Conservation (phyloP, 228 moss, liverwort and hornwort species). For the Sphagnum magellanicum region DNA sequence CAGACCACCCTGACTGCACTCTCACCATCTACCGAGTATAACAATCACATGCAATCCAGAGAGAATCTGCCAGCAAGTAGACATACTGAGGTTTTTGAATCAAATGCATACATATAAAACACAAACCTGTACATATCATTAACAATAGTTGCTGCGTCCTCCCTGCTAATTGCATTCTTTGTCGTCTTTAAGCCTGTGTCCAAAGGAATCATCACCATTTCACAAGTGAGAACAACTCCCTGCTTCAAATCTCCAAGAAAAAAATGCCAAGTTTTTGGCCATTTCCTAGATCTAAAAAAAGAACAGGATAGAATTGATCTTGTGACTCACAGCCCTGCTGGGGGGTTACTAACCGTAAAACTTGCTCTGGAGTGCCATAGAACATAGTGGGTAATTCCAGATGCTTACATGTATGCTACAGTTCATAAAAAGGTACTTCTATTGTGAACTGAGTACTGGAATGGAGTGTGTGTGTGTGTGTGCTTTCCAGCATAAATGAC, state of each 20-base stretch:
- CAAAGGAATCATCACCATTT: not conserved
- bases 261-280: too few species aligned
- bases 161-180: conserved; percentile 33
- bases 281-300: not conserved
- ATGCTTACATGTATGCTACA: not conserved
- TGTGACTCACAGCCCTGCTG: not conserved
- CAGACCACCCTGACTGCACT: too few species aligned
- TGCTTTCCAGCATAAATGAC: too few species aligned
- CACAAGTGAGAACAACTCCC: too few species aligned
- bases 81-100: too few species aligned
- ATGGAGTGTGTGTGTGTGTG: too few species aligned
- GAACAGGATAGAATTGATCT: not conserved
- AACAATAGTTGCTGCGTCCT: conserved; percentile 41
- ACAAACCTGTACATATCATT: conserved; percentile 53
- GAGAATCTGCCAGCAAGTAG: too few species aligned
- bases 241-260: too few species aligned
- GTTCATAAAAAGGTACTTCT: not conserved
- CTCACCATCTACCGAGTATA: too few species aligned
- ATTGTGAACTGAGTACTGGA: too few species aligned
- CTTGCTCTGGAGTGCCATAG: not conserved
- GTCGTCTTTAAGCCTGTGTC: conserved; percentile 10
- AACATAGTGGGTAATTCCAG: not conserved
- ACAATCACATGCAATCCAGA: too few species aligned
- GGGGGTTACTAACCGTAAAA: not conserved
- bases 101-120: too few species aligned